Percentiles rank a stretch among this genome's conserved stretches.
Conservation (phyloP, 306 rosid species). For the apple (Malus domestica) region DNA sequence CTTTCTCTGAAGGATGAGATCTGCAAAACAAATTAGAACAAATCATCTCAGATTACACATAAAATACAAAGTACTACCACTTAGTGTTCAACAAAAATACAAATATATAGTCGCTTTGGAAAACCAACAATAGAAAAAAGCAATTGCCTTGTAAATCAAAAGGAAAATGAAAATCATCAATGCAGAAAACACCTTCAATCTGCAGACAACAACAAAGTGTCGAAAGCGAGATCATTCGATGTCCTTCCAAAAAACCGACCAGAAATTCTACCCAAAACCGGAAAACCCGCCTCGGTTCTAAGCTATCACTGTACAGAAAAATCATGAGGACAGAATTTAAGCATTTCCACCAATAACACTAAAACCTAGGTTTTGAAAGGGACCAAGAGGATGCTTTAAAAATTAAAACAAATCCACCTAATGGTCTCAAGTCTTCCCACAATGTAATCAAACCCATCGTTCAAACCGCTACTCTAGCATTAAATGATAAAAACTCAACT, state of each 20-base stretch:
- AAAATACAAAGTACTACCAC: background rate
- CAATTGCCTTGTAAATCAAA: background rate
- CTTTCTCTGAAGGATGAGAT: constrained; percentile 86
- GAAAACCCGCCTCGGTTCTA: background rate
- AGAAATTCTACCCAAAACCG: background rate
- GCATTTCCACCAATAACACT: background rate
- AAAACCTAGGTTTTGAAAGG: constrained; percentile 1
- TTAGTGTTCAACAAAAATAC: background rate
- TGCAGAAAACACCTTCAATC: background rate
- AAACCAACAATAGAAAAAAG: background rate
- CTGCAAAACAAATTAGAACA: constrained; percentile 23
- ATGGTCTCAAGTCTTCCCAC: constrained; percentile 7
- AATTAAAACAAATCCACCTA: background rate
- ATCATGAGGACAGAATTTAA: background rate
- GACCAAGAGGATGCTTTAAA: background rate
- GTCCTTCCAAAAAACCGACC: background rate
- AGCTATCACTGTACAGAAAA: background rate
- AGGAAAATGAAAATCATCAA: background rate
- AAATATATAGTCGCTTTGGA: background rate
- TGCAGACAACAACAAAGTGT: background rate
- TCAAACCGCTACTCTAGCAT: background rate
- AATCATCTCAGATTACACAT: background rate
- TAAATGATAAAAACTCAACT: background rate
- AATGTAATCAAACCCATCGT: background rate
- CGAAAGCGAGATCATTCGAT: background rate